Base-by-base conservation (phyloP, 345 rosid species). In the Luvunga scandens region DNA sequence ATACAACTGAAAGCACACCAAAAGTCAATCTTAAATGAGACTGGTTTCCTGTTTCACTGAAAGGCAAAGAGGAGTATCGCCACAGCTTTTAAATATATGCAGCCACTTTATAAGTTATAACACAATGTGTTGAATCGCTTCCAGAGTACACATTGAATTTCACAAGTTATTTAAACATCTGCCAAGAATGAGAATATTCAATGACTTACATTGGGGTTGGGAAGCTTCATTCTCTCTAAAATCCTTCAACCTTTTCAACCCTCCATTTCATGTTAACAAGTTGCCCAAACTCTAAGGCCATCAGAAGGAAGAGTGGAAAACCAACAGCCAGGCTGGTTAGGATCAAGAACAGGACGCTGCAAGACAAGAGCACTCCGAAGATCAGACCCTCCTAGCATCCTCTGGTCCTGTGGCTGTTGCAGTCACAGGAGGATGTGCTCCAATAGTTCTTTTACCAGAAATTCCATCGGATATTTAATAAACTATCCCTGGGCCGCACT, bases 271-370 rank as follows among this genome's bases (percentile, higher is more conserved):
- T 85, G 77, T 89, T 83, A 81, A 92, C 84, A 75, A 92, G 97
- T 83, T 92, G 91, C 75, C 99, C 99, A 57, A n/a, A 94, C 97
- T 85, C 94, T 88, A 80, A 96, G 94, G 65, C 94, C 90, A 79
- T 80, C 85, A 30, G 95, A 89, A 78, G 94, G 87, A 84, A 96
- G 94, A 71, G 97, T 87, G 94, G 90, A 81, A 96, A 96, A 65
- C 98, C 98, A 82, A 96, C 92, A 69, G 99, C 93, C 30, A 96
- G 85, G 86, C 93, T n/a, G n/a, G n/a, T n/a, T 87, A 55, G 97
- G 99, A 77, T 94, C 96, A 83, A 96, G 98, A 57, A 92, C 95
- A 72, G 97, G 99, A 81, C 88, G 94, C 79, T 94, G 96, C 84
- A 93, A 80, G 68, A 87, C 83, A 76, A 96, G 84, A 63, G 90